These are phyloP conservation scores for Diaporthe australafricana DNA, from an alignment of 2,329 filamentous ascomycete species.

Conservation along the genomic window DNA sequence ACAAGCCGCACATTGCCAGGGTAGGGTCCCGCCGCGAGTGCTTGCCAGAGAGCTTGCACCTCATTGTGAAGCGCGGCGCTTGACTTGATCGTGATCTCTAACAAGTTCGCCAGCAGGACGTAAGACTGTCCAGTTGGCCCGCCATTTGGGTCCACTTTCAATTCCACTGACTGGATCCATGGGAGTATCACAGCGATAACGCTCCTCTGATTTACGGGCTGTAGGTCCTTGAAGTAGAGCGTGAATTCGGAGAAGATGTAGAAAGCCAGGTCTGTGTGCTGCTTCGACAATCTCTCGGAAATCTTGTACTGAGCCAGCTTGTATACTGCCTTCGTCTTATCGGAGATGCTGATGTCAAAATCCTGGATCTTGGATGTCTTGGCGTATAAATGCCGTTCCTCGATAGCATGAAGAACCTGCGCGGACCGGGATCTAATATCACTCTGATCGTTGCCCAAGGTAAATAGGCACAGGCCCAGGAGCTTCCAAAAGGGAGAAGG, in stretches of 20 bases:
- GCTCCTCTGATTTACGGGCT: slow-evolving; percentile 86
- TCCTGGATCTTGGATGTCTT: slow-evolving; percentile 93
- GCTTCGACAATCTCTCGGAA: slow-evolving; percentile 87
- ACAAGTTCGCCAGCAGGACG: slow-evolving; percentile 91
- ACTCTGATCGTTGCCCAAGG: slow-evolving; percentile 90
- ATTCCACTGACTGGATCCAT: slow-evolving; percentile 94
- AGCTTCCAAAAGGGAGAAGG: slow-evolving; percentile 91
- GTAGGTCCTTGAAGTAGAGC: slow-evolving; percentile 88
- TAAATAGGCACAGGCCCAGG: slow-evolving; percentile 88
- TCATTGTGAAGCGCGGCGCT: slow-evolving; percentile 92
- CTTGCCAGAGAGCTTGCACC: slow-evolving; percentile 97
- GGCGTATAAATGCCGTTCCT: slow-evolving; percentile 79
- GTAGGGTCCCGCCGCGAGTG: slow-evolving; percentile 90
- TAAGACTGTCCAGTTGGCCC: slow-evolving; percentile 93
- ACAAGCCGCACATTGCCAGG: slow-evolving; percentile 94
- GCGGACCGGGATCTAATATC: slow-evolving; percentile 91
- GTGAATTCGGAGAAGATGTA: slow-evolving; percentile 97
- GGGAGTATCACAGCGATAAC: slow-evolving; percentile 94
- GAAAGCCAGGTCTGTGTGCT: slow-evolving; percentile 90
- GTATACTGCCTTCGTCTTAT: slow-evolving; percentile 98
- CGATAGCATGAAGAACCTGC: slow-evolving; percentile 81
- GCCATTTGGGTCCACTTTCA: slow-evolving; percentile 91
- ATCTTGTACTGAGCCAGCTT: slow-evolving; percentile 98
- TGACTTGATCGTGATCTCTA: slow-evolving; percentile 95
- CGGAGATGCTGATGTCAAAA: slow-evolving; percentile 97